Conservation (phyloP, 495 filamentous ascomycete species). For the Penicillium coffeae region DNA sequence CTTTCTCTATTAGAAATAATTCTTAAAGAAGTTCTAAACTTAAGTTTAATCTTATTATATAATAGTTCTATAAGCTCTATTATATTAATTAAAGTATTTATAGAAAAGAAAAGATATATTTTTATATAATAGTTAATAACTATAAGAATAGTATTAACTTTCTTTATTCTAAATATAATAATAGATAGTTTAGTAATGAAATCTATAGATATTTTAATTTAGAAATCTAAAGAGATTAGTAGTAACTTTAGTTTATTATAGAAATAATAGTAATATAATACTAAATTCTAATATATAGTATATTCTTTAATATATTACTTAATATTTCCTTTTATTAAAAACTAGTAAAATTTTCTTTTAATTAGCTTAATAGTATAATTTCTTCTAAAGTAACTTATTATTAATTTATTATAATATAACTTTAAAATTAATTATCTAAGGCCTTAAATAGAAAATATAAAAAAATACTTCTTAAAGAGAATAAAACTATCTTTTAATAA, state of each 20-base stretch:
- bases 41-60: neutral
- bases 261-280: neutral
- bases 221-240: neutral
- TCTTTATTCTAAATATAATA: neutral
- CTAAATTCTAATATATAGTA: neutral
- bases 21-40: neutral
- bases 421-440: too few relatives aligned
- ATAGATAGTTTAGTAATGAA: neutral
- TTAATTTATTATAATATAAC: too few relatives aligned
- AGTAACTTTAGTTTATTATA: neutral
- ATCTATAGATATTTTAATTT: neutral
- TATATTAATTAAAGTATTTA: neutral
- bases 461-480: too few relatives aligned
- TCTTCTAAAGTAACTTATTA: too few relatives aligned
- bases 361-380: too few relatives aligned
- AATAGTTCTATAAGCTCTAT: neutral
- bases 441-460: too few relatives aligned
- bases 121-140: neutral
- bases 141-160: neutral
- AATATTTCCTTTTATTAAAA: neutral
- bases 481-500: too few relatives aligned
- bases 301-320: neutral
- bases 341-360: neutral
- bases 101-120: neutral
- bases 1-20: neutral